These are phyloP conservation scores for Drechslera avenae DNA, from an alignment of 2,329 filamentous ascomycete species.

Conservation along the genomic window DNA sequence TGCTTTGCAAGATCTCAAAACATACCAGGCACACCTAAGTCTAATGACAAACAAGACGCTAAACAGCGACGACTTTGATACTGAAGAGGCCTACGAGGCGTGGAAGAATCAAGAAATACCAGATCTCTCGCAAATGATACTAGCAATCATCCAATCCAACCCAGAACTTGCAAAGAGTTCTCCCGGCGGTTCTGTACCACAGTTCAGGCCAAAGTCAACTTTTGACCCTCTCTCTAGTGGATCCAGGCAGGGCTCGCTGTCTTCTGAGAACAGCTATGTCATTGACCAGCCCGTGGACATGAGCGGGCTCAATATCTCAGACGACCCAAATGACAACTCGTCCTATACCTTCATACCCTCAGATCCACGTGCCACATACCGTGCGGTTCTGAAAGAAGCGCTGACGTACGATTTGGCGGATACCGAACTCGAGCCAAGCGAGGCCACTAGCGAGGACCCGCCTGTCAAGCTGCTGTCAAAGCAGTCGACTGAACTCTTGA, in stretches of 20 bases:
- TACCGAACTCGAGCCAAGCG: slow-evolving; percentile 56
- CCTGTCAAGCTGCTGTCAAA: slow-evolving; percentile 68
- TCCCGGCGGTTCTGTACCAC: slow-evolving; percentile 62
- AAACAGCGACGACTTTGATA: slow-evolving; percentile 83
- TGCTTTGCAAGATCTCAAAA: slow-evolving; percentile 87
- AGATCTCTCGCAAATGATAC: slow-evolving; percentile 90
- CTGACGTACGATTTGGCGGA: slow-evolving; percentile 67
- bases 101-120: slow-evolving; percentile 92
- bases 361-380: slow-evolving; percentile 82
- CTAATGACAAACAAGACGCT: slow-evolving; percentile 78
- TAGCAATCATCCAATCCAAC: slow-evolving; percentile 84
- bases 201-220: slow-evolving; percentile 55
- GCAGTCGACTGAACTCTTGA: slow-evolving; percentile 79
- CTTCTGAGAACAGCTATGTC: slow-evolving; percentile 55
- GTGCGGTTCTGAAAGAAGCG: slow-evolving; percentile 78
- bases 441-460: slow-evolving; percentile 54
- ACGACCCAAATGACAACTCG: slow-evolving; percentile 60
- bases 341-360: slow-evolving; percentile 89
- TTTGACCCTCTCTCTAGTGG: slow-evolving; percentile 54
- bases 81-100: slow-evolving; percentile 82
- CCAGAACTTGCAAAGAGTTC: slow-evolving; percentile 83
- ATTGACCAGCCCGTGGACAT: slow-evolving; percentile 73
- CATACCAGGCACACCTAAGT: slow-evolving; percentile 87
- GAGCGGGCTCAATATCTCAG: slow-evolving; percentile 66
- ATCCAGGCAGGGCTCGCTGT: slow-evolving; percentile 53